A percentile compares a stretch with the other conserved stretches of the same genome.
Conservation (phyloP, 331 rosid genomes). For the Quercus phellos region DNA sequence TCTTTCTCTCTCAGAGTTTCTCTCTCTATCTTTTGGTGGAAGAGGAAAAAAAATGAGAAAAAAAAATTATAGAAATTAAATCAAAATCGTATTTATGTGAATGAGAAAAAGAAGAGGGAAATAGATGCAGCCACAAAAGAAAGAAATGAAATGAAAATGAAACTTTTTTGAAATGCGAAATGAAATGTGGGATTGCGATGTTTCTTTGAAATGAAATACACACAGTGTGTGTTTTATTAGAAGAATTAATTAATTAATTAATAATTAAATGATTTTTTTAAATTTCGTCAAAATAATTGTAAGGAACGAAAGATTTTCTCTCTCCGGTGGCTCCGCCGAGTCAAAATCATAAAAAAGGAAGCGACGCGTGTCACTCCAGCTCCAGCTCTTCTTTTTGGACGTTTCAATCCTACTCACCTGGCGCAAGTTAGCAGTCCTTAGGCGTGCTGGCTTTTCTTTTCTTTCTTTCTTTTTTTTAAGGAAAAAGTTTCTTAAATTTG, state of each 20-base stretch:
- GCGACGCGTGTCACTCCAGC: slow-evolving; percentile 25
- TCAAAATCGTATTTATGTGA: slow-evolving; percentile 38
- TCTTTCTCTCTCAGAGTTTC: slow-evolving; percentile 1
- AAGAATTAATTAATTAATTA: background rate
- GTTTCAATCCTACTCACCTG: background rate
- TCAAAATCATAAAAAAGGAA: slow-evolving; percentile 12
- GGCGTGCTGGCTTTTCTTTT: no score
- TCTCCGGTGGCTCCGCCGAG: slow-evolving; percentile 44
- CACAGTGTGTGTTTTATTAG: background rate
- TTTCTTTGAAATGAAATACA: background rate
- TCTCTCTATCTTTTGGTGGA: slow-evolving; percentile 7
- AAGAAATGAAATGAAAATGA: slow-evolving; percentile 19
- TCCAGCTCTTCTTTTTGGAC: background rate
- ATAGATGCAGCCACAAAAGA: slow-evolving; percentile 20
- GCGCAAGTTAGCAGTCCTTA: background rate
- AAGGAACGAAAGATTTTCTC: slow-evolving; percentile 11
- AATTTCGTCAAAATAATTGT: slow-evolving; percentile 2
- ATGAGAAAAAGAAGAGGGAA: slow-evolving; percentile 44
- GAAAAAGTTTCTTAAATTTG: no score
- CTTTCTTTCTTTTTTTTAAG: no score
- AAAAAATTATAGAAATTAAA: slow-evolving; percentile 8
- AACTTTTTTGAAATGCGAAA: slow-evolving; percentile 26
- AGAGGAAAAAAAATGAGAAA: background rate
- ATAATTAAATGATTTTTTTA: background rate
- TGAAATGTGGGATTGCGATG: slow-evolving; percentile 11